Conservation (phyloP, 371 early-diverging fungal species). For the Zancudomyces culisetae region DNA sequence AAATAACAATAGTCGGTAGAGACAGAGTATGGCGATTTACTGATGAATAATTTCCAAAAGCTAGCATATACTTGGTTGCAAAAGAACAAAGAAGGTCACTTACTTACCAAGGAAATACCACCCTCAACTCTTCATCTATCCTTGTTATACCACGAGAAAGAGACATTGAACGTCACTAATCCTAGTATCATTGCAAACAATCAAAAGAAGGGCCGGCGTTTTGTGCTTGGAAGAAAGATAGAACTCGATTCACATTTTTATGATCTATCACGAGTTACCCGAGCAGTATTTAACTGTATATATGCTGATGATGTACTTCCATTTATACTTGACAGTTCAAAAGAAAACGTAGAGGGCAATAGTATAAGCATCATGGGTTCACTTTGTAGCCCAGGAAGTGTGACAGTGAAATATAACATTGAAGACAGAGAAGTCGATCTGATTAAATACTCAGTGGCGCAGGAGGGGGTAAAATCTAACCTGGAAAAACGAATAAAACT, state of each 20-base stretch:
- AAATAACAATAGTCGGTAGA: conserved; percentile 39
- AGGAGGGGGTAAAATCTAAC: no score
- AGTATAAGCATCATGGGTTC: conserved; percentile 3
- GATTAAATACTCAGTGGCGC: not conserved
- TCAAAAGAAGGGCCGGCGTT: no score
- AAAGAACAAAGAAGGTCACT: not conserved
- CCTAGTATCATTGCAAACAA: no score
- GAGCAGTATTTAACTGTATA: not conserved
- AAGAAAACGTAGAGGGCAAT: not conserved
- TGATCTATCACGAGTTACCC: not conserved
- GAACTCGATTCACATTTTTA: no score
- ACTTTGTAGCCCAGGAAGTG: conserved; percentile 1
- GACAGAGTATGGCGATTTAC: conserved; percentile 46
- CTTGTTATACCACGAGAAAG: no score
- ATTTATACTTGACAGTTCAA: not conserved
- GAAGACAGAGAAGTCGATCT: not conserved
- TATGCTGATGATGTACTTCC: not conserved
- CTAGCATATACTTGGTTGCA: conserved; percentile 16
- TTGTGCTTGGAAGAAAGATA: no score
- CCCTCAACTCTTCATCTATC: no score
- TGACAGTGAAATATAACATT: not conserved
- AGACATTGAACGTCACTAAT: no score
- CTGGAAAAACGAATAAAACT: not conserved
- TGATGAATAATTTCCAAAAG: conserved; percentile 52
- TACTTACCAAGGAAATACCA: not conserved